Evolutionary conservation across 257 asterid species (phyloP).

Genomic region (Solanum pimpinellifolium): DNA sequence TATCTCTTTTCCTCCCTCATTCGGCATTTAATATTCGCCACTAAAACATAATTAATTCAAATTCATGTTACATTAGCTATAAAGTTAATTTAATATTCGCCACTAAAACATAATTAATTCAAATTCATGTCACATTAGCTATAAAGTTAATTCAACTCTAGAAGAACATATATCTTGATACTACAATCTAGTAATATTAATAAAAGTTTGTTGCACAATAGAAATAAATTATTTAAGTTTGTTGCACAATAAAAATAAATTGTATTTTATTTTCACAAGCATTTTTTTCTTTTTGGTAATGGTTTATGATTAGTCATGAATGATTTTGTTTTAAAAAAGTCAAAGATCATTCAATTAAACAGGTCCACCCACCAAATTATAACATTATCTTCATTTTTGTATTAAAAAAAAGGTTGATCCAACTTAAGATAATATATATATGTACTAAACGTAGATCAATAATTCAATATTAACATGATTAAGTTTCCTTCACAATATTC

Average conservation of each 20-base stretch:
- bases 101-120: not conserved
- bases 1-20: not conserved
- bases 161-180: not conserved
- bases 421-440: not conserved
- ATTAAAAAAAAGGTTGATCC: not conserved
- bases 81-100: not conserved
- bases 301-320: not conserved
- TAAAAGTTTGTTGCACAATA: not conserved
- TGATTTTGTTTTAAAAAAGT: not conserved
- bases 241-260: not conserved
- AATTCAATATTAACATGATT: not conserved
- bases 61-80: not conserved
- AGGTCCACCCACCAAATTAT: not conserved
- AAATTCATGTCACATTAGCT: not conserved
- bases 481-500: slow-evolving; percentile 18
- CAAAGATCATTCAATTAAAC: not conserved
- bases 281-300: not conserved
- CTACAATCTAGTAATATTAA: not conserved
- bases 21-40: too few relatives aligned
- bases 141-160: not conserved
- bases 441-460: not conserved
- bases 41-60: not conserved
- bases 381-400: not conserved
- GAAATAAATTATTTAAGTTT: not conserved
- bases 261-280: not conserved